These are phyloP conservation scores for Rhodamnia rubescens DNA, from an alignment of 345 rosid genomes.

Conservation along the genomic window DNA sequence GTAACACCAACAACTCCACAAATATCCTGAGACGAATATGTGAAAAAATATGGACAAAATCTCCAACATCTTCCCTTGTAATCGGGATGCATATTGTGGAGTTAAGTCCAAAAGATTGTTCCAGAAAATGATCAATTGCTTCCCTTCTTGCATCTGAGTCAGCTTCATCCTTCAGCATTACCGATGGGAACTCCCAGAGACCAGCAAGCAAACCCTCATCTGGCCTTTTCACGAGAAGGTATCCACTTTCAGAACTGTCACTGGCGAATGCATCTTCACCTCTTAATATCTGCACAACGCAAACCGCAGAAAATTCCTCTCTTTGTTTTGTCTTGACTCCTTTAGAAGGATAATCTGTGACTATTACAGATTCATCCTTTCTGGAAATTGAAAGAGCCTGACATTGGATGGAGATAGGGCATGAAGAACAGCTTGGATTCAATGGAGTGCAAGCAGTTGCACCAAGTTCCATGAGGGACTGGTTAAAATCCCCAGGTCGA, in stretches of 20 bases:
- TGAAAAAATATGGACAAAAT: conserved; percentile 68
- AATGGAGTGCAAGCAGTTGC: conserved; percentile 71
- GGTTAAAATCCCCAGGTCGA: conserved; percentile 92
- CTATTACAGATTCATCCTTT: conserved; percentile 29
- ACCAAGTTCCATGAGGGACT: conserved; percentile 94
- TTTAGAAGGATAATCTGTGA: conserved; percentile 75
- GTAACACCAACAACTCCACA: conserved; percentile 57
- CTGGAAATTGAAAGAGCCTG: conserved; percentile 45
- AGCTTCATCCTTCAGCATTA: conserved; percentile 39
- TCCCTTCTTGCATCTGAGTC: conserved; percentile 43
- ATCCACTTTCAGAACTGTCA: conserved; percentile 33
- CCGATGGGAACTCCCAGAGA: conserved; percentile 94
- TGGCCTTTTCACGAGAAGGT: conserved; percentile 78
- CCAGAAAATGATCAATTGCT: conserved; percentile 39
- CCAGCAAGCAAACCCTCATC: conserved; percentile 88
- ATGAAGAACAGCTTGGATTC: conserved; percentile 63
- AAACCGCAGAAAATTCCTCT: conserved; percentile 56
- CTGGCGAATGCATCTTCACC: conserved; percentile 5
- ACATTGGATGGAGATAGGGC: conserved; percentile 74
- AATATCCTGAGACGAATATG: conserved; percentile 76
- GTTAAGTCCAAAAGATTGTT: conserved; percentile 44
- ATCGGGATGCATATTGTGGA: conserved; percentile 25
- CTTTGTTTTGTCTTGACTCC: conserved; percentile 57
- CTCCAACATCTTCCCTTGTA: conserved; percentile 66
- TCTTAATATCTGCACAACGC: conserved; percentile 69